Conservation (phyloP, 805 yeast species). For the Hanseniaspora vineae region DNA sequence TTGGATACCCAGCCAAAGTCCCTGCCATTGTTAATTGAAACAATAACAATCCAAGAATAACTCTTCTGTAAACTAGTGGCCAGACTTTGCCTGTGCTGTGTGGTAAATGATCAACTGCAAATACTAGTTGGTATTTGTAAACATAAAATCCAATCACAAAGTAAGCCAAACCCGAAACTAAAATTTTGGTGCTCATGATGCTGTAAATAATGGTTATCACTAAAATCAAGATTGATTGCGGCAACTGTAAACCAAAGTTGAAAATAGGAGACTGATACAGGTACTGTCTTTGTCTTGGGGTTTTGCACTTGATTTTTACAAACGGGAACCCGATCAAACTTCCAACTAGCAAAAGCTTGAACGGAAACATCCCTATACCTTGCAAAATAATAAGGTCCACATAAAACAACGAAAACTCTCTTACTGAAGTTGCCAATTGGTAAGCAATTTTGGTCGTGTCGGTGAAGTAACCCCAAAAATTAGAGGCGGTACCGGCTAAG, state of each 20-base stretch:
- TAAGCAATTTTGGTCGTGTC: slow-evolving; percentile 86
- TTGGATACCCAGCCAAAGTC: slow-evolving; percentile 61
- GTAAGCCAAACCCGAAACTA: slow-evolving; percentile 73
- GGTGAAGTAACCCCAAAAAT: slow-evolving; percentile 64
- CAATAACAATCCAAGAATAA: slow-evolving; percentile 64
- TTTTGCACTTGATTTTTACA: slow-evolving; percentile 48
- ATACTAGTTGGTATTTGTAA: slow-evolving; percentile 79
- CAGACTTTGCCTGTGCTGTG: slow-evolving; percentile 95
- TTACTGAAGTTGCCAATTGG: slow-evolving; percentile 70
- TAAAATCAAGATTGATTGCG: slow-evolving; percentile 79
- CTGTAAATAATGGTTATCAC: slow-evolving; percentile 80
- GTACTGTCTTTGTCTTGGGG: slow-evolving; percentile 70
- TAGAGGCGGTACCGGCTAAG: slow-evolving; percentile 81
- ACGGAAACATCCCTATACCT: slow-evolving; percentile 84
- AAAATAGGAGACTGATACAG: slow-evolving; percentile 81
- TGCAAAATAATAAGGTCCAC: slow-evolving; percentile 75
- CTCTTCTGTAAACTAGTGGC: slow-evolving; percentile 80
- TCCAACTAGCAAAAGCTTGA: slow-evolving; percentile 71
- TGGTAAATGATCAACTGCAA: slow-evolving; percentile 87
- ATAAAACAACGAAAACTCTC: slow-evolving; percentile 72
- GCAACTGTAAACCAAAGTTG: slow-evolving; percentile 82
- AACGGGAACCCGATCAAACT: slow-evolving; percentile 64
- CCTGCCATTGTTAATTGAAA: slow-evolving; percentile 94
- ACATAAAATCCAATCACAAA: slow-evolving; percentile 79
- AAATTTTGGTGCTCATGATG: slow-evolving; percentile 76